phyloP scores from a whole-genome alignment of 352 stramenopile species.

The Nothophytophthora sp. region DNA sequence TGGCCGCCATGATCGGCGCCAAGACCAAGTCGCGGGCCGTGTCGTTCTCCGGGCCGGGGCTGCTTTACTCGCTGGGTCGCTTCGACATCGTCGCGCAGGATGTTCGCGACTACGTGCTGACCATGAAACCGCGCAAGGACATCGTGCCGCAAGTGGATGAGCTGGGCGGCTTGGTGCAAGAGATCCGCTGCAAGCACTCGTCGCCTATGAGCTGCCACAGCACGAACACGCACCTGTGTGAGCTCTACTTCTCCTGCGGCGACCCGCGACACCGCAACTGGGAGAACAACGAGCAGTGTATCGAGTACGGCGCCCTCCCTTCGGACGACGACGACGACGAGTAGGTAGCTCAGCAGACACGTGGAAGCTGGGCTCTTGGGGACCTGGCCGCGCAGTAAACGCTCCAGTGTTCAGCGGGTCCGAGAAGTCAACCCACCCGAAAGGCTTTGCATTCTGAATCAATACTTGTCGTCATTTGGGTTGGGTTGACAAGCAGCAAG shows the following conservation, averaged over 20 bases:
- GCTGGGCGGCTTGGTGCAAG: slow-evolving; percentile 74
- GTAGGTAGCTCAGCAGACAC: slow-evolving; percentile 11
- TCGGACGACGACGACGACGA: slow-evolving; percentile 26
- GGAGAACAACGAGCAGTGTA: slow-evolving; percentile 57
- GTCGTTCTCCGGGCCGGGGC: slow-evolving; percentile 73
- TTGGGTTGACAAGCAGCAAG: too few relatives aligned
- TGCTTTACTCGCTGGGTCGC: slow-evolving; percentile 72
- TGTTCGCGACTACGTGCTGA: slow-evolving; percentile 78
- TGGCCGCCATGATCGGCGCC: slow-evolving; percentile 75
- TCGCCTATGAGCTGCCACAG: slow-evolving; percentile 73
- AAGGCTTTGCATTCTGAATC: too few relatives aligned
- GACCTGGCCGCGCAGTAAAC: too few relatives aligned
- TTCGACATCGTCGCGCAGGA: slow-evolving; percentile 63
- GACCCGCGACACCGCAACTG: slow-evolving; percentile 65
- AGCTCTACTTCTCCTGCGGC: slow-evolving; percentile 75
- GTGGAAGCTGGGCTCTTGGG: too few relatives aligned
- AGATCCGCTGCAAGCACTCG: slow-evolving; percentile 73
- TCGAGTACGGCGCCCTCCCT: slow-evolving; percentile 41
- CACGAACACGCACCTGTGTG: slow-evolving; percentile 72
- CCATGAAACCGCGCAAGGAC: slow-evolving; percentile 77
- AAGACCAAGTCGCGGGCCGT: slow-evolving; percentile 74
- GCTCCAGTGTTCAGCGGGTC: too few relatives aligned
- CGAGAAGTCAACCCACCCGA: too few relatives aligned
- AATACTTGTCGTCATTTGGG: too few relatives aligned
- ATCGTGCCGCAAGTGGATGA: slow-evolving; percentile 81